Base-by-base conservation (phyloP, 2,329 filamentous ascomycete genomes). In the Phialophora macrospora region DNA sequence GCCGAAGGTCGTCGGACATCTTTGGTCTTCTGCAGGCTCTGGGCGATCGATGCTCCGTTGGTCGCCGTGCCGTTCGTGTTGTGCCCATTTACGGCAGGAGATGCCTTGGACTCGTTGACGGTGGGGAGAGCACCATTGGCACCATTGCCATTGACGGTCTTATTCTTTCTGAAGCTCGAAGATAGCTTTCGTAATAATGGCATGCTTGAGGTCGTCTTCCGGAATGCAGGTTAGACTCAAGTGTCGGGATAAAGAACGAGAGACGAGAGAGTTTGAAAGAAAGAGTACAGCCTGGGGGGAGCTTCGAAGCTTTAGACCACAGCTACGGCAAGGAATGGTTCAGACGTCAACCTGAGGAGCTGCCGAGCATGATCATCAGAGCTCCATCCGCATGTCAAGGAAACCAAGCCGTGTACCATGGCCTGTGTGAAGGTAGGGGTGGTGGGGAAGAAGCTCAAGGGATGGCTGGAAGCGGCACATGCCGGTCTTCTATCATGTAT, bases 81-180 rank as follows among this genome's bases (percentile, higher is more conserved):
- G n/a, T 68, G 55, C 41, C 72, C 72, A 68, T 71, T 74, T 12
- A 59, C 57, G 30, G 49, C 24, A 17, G 63, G 34, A 8, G 55
- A 32, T 26, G 56, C 30, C 44, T 51, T 48, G 5, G 58, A 41
- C n/a, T 71, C 71, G 34, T 72, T 63, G n/a, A 67, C 60, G 12
- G 55, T 24, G 12, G 34, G 14, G 17, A 69, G 60, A 58, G 56
- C 3, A 41, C 62, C 55, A 44, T 49, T 62, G 30, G 24, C 22
- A 28, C 20, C 22, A 22, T 62, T 26, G 20, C 22, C 48, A 52
- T 26, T 28, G 9, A 6, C 14, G 8, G 48, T 11, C 20, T 28
- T 63, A 34, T 58, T 55, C 28, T 51, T 67, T 30, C 51, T 67
- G 62, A 67, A 60, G n/a, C 52, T 64, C 4, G 65, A 64, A 32